Evolutionary conservation across 2,329 filamentous ascomycete genomes (phyloP).

Genomic region (Fusarium irregulare): DNA sequence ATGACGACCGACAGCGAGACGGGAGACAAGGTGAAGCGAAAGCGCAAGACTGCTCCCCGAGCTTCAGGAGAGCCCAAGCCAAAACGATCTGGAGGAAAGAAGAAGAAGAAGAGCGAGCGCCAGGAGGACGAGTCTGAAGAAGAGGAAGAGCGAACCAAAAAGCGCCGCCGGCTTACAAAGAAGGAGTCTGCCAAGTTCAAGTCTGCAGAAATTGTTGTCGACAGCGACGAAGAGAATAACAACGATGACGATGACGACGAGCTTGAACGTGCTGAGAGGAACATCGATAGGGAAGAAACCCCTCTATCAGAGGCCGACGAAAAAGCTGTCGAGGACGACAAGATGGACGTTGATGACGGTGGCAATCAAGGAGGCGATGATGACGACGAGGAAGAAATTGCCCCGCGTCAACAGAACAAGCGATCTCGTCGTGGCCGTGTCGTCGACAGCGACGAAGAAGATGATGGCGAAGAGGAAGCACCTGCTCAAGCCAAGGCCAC

Average conservation of each 20-base stretch:
- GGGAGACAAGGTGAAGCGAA: constrained; percentile 82
- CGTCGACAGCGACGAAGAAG: constrained; percentile 66
- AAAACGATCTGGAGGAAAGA: constrained; percentile 62
- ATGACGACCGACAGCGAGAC: constrained; percentile 85
- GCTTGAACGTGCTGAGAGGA: constrained; percentile 60
- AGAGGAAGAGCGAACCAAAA: constrained; percentile 64
- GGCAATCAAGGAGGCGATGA: constrained; percentile 55
- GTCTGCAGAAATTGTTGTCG: constrained; percentile 84
- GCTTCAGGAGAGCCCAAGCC: constrained; percentile 56
- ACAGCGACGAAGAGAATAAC: constrained; percentile 70
- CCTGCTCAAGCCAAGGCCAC: constrained; percentile 31
- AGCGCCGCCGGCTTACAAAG: constrained; percentile 69
- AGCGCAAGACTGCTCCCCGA: constrained; percentile 68
- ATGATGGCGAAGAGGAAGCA: constrained; percentile 45
- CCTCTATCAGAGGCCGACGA: constrained; percentile 54
- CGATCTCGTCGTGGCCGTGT: constrained; percentile 63
- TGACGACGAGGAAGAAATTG: constrained; percentile 62
- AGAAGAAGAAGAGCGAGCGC: constrained; percentile 55
- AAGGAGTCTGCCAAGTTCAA: constrained; percentile 76
- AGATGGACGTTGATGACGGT: constrained; percentile 65
- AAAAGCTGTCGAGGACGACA: constrained; percentile 54
- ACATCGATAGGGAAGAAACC: constrained; percentile 53
- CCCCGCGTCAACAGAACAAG: constrained; percentile 57
- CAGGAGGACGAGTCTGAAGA: constrained; percentile 59
- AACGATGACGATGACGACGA: constrained; percentile 55